phyloP scores from a whole-genome alignment of 805 yeast genomes.

The Blastobotrys peoriensis region DNA sequence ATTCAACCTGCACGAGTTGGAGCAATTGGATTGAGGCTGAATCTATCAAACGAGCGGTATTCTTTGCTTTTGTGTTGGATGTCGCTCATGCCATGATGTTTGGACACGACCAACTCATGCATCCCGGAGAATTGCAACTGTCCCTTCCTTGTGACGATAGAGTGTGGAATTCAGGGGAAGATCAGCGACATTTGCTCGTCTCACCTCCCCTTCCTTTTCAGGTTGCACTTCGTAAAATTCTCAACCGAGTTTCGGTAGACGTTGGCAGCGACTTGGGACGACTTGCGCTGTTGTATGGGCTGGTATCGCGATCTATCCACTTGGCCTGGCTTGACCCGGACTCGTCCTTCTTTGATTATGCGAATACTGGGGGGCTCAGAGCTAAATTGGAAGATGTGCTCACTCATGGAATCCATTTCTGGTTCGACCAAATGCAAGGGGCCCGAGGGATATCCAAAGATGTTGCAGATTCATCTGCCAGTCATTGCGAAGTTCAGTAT shows the following conservation, averaged over 20 bases:
- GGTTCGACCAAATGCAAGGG: conserved; percentile 36
- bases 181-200: conserved; percentile 17
- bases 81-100: conserved; percentile 70
- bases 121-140: conserved; percentile 54
- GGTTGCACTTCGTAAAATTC: conserved; percentile 47
- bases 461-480: background rate
- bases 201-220: conserved; percentile 39
- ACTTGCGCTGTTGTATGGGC: conserved; percentile 58
- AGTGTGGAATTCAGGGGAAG: conserved; percentile 41
- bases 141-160: conserved; percentile 58
- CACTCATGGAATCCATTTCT: conserved; percentile 61
- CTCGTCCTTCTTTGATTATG: conserved; percentile 38
- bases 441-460: conserved; percentile 4
- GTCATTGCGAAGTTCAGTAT: conserved; percentile 27
- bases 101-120: conserved; percentile 58
- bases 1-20: conserved; percentile 31
- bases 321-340: conserved; percentile 66
- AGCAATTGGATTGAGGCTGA: conserved; percentile 74
- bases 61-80: conserved; percentile 76
- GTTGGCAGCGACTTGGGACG: conserved; percentile 55
- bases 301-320: conserved; percentile 59
- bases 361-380: conserved; percentile 26
- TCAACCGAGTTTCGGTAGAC: conserved; percentile 43
- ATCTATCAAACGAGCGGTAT: conserved; percentile 68
- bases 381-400: conserved; percentile 64